These are phyloP conservation scores for Fusarium papillatum DNA, from an alignment of 2,329 filamentous ascomycete genomes.

Conservation along the genomic window DNA sequence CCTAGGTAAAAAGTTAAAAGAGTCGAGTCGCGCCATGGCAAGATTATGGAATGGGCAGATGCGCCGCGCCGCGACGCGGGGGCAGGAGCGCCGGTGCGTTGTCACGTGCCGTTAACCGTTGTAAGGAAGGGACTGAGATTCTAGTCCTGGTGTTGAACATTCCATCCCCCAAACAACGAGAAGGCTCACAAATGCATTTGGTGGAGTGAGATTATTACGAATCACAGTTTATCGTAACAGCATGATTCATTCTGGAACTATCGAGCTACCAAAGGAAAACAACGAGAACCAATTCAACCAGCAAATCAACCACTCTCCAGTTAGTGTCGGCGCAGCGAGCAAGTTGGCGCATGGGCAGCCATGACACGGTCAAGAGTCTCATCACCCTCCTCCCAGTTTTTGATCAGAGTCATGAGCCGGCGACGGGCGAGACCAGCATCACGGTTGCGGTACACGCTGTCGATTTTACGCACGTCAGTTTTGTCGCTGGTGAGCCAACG, in stretches of 20 bases:
- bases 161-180: background rate
- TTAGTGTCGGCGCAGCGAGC: slow-evolving; percentile 38
- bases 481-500: slow-evolving; percentile 57
- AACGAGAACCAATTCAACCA: background rate
- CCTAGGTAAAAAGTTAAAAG: slow-evolving; percentile 3
- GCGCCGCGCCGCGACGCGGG: slow-evolving; percentile 25
- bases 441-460: slow-evolving; percentile 59
- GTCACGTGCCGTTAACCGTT: slow-evolving; percentile 33
- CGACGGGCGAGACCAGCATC: slow-evolving; percentile 54
- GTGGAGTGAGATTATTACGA: background rate
- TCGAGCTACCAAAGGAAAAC: background rate
- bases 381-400: slow-evolving; percentile 56
- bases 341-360: slow-evolving; percentile 46
- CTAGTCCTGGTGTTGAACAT: background rate
- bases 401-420: slow-evolving; percentile 51
- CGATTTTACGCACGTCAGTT: slow-evolving; percentile 56
- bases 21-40: slow-evolving; percentile 13
- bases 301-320: background rate
- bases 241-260: slow-evolving; percentile 4
- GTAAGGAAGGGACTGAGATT: background rate
- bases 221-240: background rate
- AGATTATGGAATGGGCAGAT: slow-evolving; percentile 4
- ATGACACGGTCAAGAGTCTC: slow-evolving; percentile 53
- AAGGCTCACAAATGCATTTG: background rate
- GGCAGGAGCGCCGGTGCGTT: slow-evolving; percentile 23